Evolutionary conservation across 2,329 filamentous ascomycete species (phyloP), one percentile per base, ranked within the genome.

Genomic region (Penicillium sp.): DNA sequence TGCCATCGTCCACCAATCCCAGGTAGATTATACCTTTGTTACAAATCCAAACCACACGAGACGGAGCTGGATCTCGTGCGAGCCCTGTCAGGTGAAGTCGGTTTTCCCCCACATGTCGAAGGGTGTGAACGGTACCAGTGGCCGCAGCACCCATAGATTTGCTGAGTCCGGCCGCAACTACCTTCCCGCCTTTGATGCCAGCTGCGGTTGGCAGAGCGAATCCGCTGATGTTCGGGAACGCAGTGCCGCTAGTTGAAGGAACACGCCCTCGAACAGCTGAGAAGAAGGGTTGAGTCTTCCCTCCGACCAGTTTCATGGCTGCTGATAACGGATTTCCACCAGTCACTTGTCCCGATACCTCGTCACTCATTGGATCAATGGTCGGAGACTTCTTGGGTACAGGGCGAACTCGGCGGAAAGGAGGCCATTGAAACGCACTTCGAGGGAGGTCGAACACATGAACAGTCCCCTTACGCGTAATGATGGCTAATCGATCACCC

Each of bases 381-480:
- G 68, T 51, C 74, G 68, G 66, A 6, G 73, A 63, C 45, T 74
- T 70, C 21, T 70, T 70, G 10, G 69, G 49, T 26, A 71, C 64
- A 33, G 79, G 76, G 46, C 79, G 78, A 43, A 86, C 68, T 48
- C 76, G 75, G 22, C 78, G 76, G 59, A 78, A 87, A 24, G 92
- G 90, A 42, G 93, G 93, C 93, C 93, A 96, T 63, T 90, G 87
- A 66, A 93, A 93, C 4, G 91, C 90, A 61, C 86, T 90, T 46
- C 86, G 82, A 9, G 92, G 91, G 74, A 98, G 85, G 64, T 96
- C 90, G 62, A 96, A 88, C 44, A 98, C 84, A 75, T 99, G 95
- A 11, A 97, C 87, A 9, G 95, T 99, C n/a, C 93, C 92, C 65
- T 93, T 90, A 68, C 96, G 91, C 0, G 95, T 98, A 26, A 97